These are phyloP conservation scores for Tilletia setariae DNA, from an alignment of 1,284 basidiomycete genomes.

Conservation along the genomic window DNA sequence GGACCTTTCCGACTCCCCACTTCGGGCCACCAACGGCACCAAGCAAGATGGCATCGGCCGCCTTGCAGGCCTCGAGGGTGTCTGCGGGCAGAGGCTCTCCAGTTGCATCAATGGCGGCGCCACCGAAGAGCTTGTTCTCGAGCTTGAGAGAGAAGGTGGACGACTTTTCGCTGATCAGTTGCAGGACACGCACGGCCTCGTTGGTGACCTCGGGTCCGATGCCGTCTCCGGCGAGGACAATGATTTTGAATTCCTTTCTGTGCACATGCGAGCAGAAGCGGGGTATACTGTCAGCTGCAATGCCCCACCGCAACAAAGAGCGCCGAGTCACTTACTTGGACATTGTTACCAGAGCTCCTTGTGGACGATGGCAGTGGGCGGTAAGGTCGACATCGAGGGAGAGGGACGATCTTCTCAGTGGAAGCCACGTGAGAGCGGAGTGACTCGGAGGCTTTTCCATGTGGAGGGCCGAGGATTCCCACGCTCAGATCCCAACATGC, in stretches of 20 bases:
- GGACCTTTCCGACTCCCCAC: constrained; percentile 87
- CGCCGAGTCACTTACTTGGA: constrained; percentile 4
- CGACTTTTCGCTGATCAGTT: constrained; percentile 67
- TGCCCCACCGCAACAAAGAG: no score
- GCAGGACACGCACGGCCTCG: constrained; percentile 83
- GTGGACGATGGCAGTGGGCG: no score
- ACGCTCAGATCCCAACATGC: no score
- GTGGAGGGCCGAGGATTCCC: no score
- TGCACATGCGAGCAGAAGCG: neutral
- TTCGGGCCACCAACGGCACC: constrained; percentile 94
- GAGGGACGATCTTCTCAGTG: no score
- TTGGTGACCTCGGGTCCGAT: constrained; percentile 92
- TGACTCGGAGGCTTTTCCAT: no score
- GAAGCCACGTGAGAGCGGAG: no score
- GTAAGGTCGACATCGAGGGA: no score
- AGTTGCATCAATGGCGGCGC: constrained; percentile 81
- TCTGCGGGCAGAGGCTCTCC: constrained; percentile 79
- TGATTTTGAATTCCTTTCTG: constrained; percentile 66
- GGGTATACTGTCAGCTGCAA: no score
- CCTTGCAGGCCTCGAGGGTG: constrained; percentile 65
- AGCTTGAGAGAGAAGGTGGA: constrained; percentile 69
- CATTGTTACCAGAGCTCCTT: neutral
- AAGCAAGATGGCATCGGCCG: constrained; percentile 51
- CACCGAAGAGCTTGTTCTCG: constrained; percentile 72
- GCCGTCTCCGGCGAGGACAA: constrained; percentile 89